Evolutionary conservation across 2,329 filamentous ascomycete species (phyloP), one percentile per base, ranked within the genome.

Genomic region (Phyllosticta capitalensis): DNA sequence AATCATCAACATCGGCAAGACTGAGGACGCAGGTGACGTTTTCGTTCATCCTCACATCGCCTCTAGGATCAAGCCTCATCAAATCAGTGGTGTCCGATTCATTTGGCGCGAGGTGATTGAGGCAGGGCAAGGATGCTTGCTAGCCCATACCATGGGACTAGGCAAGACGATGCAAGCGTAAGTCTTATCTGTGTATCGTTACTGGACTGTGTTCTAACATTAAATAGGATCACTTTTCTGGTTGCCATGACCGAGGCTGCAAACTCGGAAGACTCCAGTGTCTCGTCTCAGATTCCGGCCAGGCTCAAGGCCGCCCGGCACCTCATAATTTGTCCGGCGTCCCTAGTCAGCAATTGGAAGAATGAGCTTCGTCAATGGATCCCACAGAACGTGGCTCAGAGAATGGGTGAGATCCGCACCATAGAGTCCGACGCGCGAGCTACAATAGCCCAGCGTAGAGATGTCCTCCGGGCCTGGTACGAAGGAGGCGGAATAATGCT

Each of bases 121-220:
- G 30, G 61, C 62, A 7, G 81, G 85, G 59, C 85, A 91, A 71
- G 91, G 91, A 2, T 95, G 89, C 68, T 79, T 95, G 12, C 78
- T 96, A 20, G 88, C 91, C 5, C 91, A 96, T 70, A 90, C 89
- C 0, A 96, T 96, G 91, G 92, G 92, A 1, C 75, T 96, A 2
- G 91, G 91, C 17, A 96, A 96, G 75, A 95, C 91, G 0, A 90
- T 95, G 86, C 91, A 96, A 74, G 83, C 90, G 76, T 80, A 72
- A 74, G 77, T 74, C 5, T 9, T 38, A 52, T 22, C 1, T 33
- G 12, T 20, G 50, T 12, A 51, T 14, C 7, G 17, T 4, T 22
- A 12, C n/a, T 45, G 12, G 12, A 2, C 12, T 19, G n/a, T 55
- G 12, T 48, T 33, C 55, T 33, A 55, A 51, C 58, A 10, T 5